Evolutionary conservation across 768 basidiomycete species (phyloP).

Genomic region (Suillus bovinus): DNA sequence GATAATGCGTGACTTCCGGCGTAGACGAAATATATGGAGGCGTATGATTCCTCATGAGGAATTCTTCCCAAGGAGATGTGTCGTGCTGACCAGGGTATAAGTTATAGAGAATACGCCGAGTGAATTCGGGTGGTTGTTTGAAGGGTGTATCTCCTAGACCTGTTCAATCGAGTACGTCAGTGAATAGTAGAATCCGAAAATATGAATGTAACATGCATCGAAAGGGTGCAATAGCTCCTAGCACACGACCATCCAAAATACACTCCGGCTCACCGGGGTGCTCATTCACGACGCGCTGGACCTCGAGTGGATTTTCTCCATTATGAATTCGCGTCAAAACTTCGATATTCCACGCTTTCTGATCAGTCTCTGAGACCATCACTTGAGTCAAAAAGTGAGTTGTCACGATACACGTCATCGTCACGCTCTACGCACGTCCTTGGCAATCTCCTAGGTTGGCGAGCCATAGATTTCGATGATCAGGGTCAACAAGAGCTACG

Average conservation of each 20-base stretch:
- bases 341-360: constrained; percentile 59
- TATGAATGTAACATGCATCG: constrained; percentile 53
- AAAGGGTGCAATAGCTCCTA: constrained; percentile 77
- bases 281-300: constrained; percentile 59
- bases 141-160: constrained; percentile 72
- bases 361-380: constrained; percentile 48
- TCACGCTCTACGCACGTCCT: constrained; percentile 51
- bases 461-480: constrained; percentile 70
- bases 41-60: constrained; percentile 58
- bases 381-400: constrained; percentile 35
- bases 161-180: constrained; percentile 23
- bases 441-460: constrained; percentile 83
- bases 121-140: constrained; percentile 72
- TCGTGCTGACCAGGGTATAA: constrained; percentile 62
- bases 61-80: constrained; percentile 65
- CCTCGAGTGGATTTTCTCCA: constrained; percentile 64
- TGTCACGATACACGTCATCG: constrained; percentile 10
- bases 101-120: constrained; percentile 65
- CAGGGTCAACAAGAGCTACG: constrained; percentile 70
- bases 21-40: constrained; percentile 67
- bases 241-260: constrained; percentile 62
- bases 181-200: constrained; percentile 15
- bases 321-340: constrained; percentile 69
- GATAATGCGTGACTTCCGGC: constrained; percentile 63
- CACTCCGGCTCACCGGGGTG: constrained; percentile 75